Evolutionary conservation across 345 rosid genomes (phyloP), one percentile per base, ranked within the genome.

Genomic region (Gossypioides kirkii): DNA sequence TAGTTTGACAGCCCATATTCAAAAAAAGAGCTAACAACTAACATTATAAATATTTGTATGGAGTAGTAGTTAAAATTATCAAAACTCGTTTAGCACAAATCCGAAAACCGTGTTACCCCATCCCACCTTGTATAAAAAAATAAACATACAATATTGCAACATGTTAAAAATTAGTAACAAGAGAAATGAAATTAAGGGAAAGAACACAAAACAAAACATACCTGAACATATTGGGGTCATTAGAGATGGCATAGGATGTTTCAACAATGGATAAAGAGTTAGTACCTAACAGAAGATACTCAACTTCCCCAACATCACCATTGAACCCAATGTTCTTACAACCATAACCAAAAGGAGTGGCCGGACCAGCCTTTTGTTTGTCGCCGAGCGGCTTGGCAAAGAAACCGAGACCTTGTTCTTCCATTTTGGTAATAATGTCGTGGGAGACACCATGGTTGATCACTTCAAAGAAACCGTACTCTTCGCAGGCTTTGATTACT

Each of bases 271-370:
- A 83, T 54, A 66, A 73, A 32, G 86, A 86, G 61, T 86, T 77
- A 59, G 92, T 75, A 2, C 84, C 79, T 46, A 92, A 84, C 25
- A 92, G 81, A 76, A 95, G 90, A 73, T 88, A 92, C 74, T 95
- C 99, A 28, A 95, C 84, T 55, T 87, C 97, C 9, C 98, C 99
- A 11, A 78, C 52, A 49, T 95, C 98, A 50, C 98, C 99, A 32
- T 84, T 89, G 70, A 77, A 71, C 10, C 99, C 99, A 10, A 95
- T 92, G 79, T 81, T 90, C 49, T 86, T 92, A 79, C 84, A 80
- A 18, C 99, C 99, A 77, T 95, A 95, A 28, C 96, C 97, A 36
- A 87, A 88, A 23, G 99, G 91, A 72, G 58, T 78, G 1, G 84
- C 80, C 5, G 90, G 85, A 2, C 88, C 88, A 32, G 84, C 89